Evolutionary conservation across 2,329 filamentous ascomycete species (phyloP), one percentile per base, ranked within the genome.

Genomic region (Diplocarpon mali): DNA sequence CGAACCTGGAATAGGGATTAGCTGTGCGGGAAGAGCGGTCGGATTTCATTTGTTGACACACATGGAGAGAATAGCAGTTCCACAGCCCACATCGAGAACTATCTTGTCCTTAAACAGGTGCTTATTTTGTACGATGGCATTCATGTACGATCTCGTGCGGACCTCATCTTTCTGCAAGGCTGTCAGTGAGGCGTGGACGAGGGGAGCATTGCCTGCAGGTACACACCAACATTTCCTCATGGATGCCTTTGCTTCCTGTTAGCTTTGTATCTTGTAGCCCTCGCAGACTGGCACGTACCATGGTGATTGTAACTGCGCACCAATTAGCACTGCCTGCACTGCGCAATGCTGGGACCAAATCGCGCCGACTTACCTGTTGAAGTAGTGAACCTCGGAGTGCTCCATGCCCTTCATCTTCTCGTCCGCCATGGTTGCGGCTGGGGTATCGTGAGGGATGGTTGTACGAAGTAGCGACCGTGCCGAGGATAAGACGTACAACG

Each of bases 31-130:
- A 16, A 42, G 20, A 41, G 14, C 36, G 27, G 37, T 14, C 28
- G 34, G 15, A 40, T 44, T 32, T 32, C 40, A 24, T 14, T 20
- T 50, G 53, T 44, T 47, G 49, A 65, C 80, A 62, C 76, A 95
- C 92, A 98, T 96, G 78, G 88, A 95, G 59, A 98, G 85, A 67
- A 98, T 98, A 59, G 85, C 85, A 47, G 92, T 98, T 63, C 92
- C 90, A 67, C 90, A 98, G 65, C 90, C 90, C 49, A 98, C 92
- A 68, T 98, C 90, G 53, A 98, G 84, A 54, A 98, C 88, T 53
- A 94, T 73, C 74, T 88, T 89, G 70, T 88, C 83, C 71, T 86
- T 87, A 73, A 92, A 90, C 24, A 92, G 70, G 64, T 96, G 92
- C 67, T 83, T 85, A 73, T 96, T 98, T 68, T 96, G 89, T 64